These are phyloP conservation scores for Colletotrichum tropicicola DNA, from an alignment of 2,329 filamentous ascomycete genomes.

Conservation along the genomic window DNA sequence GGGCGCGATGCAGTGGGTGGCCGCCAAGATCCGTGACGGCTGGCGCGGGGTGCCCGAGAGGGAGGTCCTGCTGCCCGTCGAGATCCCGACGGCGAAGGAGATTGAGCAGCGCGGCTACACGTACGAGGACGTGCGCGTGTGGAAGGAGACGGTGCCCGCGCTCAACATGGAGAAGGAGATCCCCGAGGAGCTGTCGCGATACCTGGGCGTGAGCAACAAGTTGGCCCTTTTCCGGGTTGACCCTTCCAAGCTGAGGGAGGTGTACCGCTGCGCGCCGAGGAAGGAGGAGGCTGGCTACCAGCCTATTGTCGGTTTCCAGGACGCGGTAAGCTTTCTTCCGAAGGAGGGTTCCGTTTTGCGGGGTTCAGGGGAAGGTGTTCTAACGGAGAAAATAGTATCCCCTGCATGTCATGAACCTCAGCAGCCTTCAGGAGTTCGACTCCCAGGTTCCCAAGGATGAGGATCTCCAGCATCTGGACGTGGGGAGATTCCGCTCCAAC, in stretches of 20 bases:
- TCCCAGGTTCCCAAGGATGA: slow-evolving; percentile 61
- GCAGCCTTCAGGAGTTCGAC: slow-evolving; percentile 70
- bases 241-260: slow-evolving; percentile 62
- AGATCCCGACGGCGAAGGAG: slow-evolving; percentile 65
- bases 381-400: slow-evolving; percentile 64
- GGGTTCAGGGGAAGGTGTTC: neutral
- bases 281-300: slow-evolving; percentile 69
- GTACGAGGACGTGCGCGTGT: slow-evolving; percentile 70
- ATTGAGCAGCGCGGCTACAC: slow-evolving; percentile 67
- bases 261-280: slow-evolving; percentile 68
- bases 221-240: slow-evolving; percentile 76
- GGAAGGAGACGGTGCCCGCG: slow-evolving; percentile 64
- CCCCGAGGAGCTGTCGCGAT: slow-evolving; percentile 69
- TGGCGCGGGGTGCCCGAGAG: slow-evolving; percentile 63
- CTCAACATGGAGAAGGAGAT: slow-evolving; percentile 68
- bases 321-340: slow-evolving; percentile 62
- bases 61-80: slow-evolving; percentile 73
- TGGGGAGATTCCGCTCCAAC: slow-evolving; percentile 75
- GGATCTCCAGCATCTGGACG: slow-evolving; percentile 61
- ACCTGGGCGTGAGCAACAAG: slow-evolving; percentile 72
- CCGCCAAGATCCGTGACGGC: slow-evolving; percentile 61
- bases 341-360: neutral
- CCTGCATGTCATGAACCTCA: slow-evolving; percentile 72
- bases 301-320: slow-evolving; percentile 73
- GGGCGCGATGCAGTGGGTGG: slow-evolving; percentile 53